A percentile compares a stretch with the other conserved stretches of the same genome.
phyloP scores from a whole-genome alignment of 2,329 filamentous ascomycete species.

The Hymenoscyphus salicellus region DNA sequence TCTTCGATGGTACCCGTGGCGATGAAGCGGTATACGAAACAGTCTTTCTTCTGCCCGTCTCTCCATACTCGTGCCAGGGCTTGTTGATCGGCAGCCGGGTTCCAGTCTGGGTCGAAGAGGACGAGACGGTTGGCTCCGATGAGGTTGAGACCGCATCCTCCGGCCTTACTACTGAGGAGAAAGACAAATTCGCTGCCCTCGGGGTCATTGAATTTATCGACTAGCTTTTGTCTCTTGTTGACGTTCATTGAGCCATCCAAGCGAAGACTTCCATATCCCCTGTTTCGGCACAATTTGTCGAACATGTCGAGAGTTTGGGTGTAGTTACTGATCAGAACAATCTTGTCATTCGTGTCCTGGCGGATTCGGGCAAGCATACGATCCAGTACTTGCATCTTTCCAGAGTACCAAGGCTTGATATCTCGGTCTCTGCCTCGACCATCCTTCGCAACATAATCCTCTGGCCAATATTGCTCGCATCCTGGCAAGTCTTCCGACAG shows the following conservation, averaged over 20 bases:
- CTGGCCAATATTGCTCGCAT: constrained; percentile 75
- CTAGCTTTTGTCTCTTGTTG: constrained; percentile 92
- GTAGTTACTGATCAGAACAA: constrained; percentile 98
- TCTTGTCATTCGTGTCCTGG: constrained; percentile 97
- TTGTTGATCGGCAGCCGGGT: constrained; percentile 95
- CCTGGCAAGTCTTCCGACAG: constrained; percentile 81
- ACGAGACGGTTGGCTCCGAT: constrained; percentile 93
- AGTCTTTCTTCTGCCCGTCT: constrained; percentile 98
- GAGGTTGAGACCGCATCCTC: constrained; percentile 92
- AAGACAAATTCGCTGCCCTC: constrained; percentile 89
- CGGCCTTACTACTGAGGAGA: constrained; percentile 92
- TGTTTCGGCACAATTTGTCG: constrained; percentile 80
- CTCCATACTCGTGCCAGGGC: constrained; percentile 96
- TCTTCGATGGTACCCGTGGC: constrained; percentile 97
- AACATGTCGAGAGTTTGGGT: constrained; percentile 95
- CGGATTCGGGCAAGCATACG: constrained; percentile 95
- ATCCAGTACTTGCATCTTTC: constrained; percentile 98
- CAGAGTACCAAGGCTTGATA: constrained; percentile 91
- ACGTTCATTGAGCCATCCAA: constrained; percentile 98
- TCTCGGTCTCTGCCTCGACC: constrained; percentile 85
- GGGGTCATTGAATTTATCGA: constrained; percentile 96
- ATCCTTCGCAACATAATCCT: constrained; percentile 86
- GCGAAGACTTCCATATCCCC: constrained; percentile 79
- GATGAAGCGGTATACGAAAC: constrained; percentile 99
- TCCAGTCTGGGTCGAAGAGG: constrained; percentile 97